Evolutionary conservation across 2,329 filamentous ascomycete species (phyloP).

Genomic region (Anthostomella pinea): DNA sequence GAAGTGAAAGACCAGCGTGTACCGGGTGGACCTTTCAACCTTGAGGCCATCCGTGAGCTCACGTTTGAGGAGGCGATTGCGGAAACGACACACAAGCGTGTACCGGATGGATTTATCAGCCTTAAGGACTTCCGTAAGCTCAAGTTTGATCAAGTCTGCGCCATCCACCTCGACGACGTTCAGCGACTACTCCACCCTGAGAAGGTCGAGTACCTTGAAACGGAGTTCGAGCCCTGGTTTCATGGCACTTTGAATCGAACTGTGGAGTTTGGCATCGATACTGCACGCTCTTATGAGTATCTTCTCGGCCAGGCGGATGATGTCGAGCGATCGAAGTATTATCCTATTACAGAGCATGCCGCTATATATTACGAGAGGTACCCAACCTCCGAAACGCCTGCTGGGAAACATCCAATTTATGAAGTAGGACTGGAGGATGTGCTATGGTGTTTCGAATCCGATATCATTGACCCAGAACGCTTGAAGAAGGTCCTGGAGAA

Average conservation of each 20-base stretch:
- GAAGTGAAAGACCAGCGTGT: too few species aligned
- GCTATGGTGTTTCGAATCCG: constrained; percentile 6
- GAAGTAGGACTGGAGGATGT: constrained; percentile 4
- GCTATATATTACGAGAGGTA: constrained; percentile 2
- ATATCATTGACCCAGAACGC: constrained; percentile 2
- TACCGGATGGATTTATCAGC: too few species aligned
- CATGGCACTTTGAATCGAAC: constrained; percentile 1
- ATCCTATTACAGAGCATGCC: constrained; percentile 3
- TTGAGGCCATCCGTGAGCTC: too few species aligned
- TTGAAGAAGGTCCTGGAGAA: not conserved
- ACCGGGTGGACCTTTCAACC: too few species aligned
- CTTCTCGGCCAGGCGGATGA: constrained; percentile 1
- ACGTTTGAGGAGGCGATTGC: too few species aligned
- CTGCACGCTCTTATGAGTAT: not conserved
- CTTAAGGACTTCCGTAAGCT: too few species aligned
- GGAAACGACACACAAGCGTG: too few species aligned
- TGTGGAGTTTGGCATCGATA: not conserved
- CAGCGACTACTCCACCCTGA: not conserved
- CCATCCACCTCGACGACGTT: not conserved
- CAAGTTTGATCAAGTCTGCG: too few species aligned
- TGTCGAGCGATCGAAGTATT: not conserved
- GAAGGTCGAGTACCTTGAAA: constrained; percentile 1
- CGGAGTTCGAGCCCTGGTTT: constrained; percentile 1
- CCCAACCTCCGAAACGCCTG: not conserved
- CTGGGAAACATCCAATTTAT: not conserved